Percentiles rank a stretch among this genome's conserved stretches.
These are phyloP conservation scores for Digitaria exilis DNA, from an alignment of 202 grass and related monocot genomes.

Conservation along the genomic window DNA sequence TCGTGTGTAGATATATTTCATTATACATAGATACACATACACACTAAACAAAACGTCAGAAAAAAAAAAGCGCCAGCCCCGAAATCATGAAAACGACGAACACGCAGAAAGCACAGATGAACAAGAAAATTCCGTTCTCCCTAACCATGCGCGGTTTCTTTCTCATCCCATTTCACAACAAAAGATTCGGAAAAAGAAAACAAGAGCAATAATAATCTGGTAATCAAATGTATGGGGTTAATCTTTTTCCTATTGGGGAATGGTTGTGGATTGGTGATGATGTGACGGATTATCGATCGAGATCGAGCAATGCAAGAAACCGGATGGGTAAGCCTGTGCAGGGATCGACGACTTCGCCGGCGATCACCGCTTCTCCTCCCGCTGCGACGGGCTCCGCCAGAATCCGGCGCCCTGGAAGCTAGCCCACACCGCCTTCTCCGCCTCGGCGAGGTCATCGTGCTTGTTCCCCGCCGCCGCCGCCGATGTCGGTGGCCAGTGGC, in stretches of 20 bases:
- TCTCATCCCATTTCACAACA: constrained; percentile 14
- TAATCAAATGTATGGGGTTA: constrained; percentile 13
- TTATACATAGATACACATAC: too few species aligned
- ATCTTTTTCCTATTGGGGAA: neutral
- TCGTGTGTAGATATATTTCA: neutral
- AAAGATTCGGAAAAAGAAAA: constrained; percentile 20
- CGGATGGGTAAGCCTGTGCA: neutral
- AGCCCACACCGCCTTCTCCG: constrained; percentile 65
- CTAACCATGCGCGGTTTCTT: constrained; percentile 14
- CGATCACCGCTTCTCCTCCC: neutral
- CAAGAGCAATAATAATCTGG: neutral
- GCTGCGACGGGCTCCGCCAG: constrained; percentile 47
- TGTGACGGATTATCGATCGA: neutral
- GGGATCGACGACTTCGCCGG: too few species aligned
- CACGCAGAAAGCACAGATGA: neutral
- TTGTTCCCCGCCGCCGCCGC: neutral
- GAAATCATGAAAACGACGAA: neutral
- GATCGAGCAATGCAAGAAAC: neutral
- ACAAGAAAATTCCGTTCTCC: too few species aligned
- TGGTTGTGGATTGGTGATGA: neutral
- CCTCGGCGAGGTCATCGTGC: constrained; percentile 43
- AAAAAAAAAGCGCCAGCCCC: neutral
- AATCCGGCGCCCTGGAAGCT: constrained; percentile 75
- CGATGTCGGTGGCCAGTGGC: neutral
- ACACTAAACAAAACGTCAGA: neutral